Evolutionary conservation across 2,329 filamentous ascomycete genomes (phyloP), one percentile per base, ranked within the genome.

Genomic region (Atkinsonella hypoxylon): DNA sequence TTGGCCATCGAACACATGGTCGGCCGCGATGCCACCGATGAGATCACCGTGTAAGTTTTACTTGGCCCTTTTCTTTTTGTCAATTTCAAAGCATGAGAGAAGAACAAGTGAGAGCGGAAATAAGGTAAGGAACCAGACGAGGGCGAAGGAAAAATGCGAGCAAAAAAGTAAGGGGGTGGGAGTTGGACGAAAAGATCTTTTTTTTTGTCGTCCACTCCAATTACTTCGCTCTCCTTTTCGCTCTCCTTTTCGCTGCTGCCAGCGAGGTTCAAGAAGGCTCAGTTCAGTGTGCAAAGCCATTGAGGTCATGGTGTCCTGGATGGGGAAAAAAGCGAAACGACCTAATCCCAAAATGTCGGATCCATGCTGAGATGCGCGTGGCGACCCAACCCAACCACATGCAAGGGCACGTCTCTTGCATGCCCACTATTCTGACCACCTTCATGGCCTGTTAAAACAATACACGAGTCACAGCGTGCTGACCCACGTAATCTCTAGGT

Each of bases 1-100:
- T 65, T 82, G 26, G 76, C 78, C 18, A 79, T 82, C 54, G 60
- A 77, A 55, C 79, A 83, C 65, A 81, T 67, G 65, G 63, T 67
- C 2, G 65, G 65, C 10, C 58, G 63, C 57, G 65, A 67, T 58
- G 63, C 64, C 17, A 67, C 65, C 1, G 64, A 67, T 40, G 64
- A 66, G 49, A 64, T 66, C 36, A 63, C 62, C 43, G 62, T 59
- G 63, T 66, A 63, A 42, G 60, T 63, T 46, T 48, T 47, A 45
- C 42, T 40, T 26, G 40, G 18, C 20, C 8, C 12, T 44, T 44
- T 17, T 15, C 13, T 45, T 11, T 15, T 22, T 9, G 5, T n/a
- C 38, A 7, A 41, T 13, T 32, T 15, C 26, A 17, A 41, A 13
- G 8, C n/a, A 15, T 26, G 5, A 7, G n/a, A 15, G 10, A 26